Evolutionary conservation across 2,329 filamentous ascomycete species (phyloP).

Genomic region (Colletotrichum brevisporum): DNA sequence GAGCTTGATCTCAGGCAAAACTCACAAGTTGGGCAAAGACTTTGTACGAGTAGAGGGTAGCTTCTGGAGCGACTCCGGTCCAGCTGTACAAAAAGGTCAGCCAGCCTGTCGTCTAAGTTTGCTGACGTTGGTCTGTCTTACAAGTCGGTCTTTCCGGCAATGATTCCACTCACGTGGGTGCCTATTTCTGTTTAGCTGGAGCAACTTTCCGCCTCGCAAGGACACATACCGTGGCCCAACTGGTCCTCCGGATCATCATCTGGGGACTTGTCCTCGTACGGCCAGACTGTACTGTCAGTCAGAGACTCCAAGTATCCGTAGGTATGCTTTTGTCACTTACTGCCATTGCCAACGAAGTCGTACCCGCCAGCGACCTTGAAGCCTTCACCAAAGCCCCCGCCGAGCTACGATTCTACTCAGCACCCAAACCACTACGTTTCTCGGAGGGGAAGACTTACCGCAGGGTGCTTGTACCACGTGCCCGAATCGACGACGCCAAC

Average conservation of each 20-base stretch:
- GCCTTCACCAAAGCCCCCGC: slow-evolving; percentile 61
- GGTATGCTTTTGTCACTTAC: slow-evolving; percentile 40
- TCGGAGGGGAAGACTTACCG: slow-evolving; percentile 43
- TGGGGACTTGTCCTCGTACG: slow-evolving; percentile 40
- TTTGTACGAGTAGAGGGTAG: slow-evolving; percentile 47
- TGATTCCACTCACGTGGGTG: slow-evolving; percentile 50
- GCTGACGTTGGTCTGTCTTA: slow-evolving; percentile 4
- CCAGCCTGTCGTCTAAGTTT: background rate
- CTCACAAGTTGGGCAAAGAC: slow-evolving; percentile 44
- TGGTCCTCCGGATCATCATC: slow-evolving; percentile 46
- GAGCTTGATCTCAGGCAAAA: background rate
- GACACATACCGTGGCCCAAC: slow-evolving; percentile 46
- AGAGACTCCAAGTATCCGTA: slow-evolving; percentile 5
- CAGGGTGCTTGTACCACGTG: slow-evolving; percentile 55
- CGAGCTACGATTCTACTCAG: slow-evolving; percentile 50
- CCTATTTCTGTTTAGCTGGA: slow-evolving; percentile 46
- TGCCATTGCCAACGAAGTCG: slow-evolving; percentile 58
- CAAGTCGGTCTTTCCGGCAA: slow-evolving; percentile 46
- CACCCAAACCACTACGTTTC: background rate
- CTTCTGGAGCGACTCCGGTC: slow-evolving; percentile 49
- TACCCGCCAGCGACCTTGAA: slow-evolving; percentile 60
- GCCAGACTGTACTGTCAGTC: slow-evolving; percentile 21
- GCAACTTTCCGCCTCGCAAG: background rate
- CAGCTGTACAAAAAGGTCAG: slow-evolving; percentile 39
- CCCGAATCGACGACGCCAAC: slow-evolving; percentile 57